Evolutionary conservation across 192 early-diverging fungal species (phyloP), one percentile per base, ranked within the genome.

Genomic region (Mortierella hygrophila): DNA sequence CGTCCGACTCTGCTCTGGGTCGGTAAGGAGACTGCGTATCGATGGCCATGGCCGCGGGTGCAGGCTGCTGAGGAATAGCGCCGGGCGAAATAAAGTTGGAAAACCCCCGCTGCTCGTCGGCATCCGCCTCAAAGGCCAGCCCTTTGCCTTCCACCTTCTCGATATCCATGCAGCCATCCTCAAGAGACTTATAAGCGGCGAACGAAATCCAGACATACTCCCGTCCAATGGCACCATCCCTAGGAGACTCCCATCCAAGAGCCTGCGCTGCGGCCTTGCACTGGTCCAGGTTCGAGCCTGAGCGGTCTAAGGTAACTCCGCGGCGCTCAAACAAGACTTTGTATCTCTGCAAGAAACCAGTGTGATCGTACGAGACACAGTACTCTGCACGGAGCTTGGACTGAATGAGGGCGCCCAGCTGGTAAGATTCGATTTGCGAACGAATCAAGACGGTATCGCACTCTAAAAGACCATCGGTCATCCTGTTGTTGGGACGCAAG

Each of bases 331-430:
- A 88, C 6, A 97, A 88, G 0, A 90, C 85, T 37, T 88, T 85
- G 82, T 96, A 98, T n/a, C 95, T 91, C 32, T 89, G 77, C 21
- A 95, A 78, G 82, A 97, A 97, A 88, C 72, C 97, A 80, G 77
- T 95, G 92, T 68, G 92, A 88, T 68, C 97, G 83, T 29, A 93
- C 89, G 72, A 95, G 78, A 54, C 92, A 87, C 35, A 91, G 82
- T 47, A 98, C 75, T 90, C 97, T 94, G 44, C 60, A 23, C 23
- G 32, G n/a, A 86, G 18, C 18, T 86, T 86, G 35, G 79, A 77
- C 15, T 86, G 79, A 9, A 81, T 46, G 35, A 81, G 71, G 29
- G 70, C 42, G 15, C 57, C 52, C 63, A 86, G 57, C 5, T 81
- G 44, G 16, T 70, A 76, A 15, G 84, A 77, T 35, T 86, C 84